Evolutionary conservation across 2,329 filamentous ascomycete genomes (phyloP), one percentile per base, ranked within the genome.

Genomic region (Macroventuria anomochaeta): DNA sequence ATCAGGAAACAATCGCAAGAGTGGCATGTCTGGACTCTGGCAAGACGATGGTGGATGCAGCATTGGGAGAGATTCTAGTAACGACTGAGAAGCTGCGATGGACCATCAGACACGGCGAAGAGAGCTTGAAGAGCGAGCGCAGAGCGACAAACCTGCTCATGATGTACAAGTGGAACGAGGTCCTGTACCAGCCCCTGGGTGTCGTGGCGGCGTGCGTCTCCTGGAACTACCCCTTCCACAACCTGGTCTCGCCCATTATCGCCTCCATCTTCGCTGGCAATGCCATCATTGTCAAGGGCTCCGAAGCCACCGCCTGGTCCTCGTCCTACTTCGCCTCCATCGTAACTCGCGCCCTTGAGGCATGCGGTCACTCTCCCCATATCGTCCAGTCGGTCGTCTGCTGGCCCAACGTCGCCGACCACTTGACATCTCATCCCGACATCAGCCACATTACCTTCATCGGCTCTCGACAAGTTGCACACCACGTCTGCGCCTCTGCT

Each of bases 171-270:
- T 86, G 85, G 73, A 97, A 97, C 71, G 88, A 87, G 58, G 92
- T 99, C 23, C 80, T 84, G 42, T 99, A 96, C 75, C 93, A 99
- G 76, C 93, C 95, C 12, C 80, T 97, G 17, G 95, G 95, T 13
- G 91, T 99, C 29, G 90, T 99, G 5, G 88, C 91, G 10, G 93
- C 95, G 15, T 88, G 93, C 46, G 91, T 99, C 36, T 95, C 90
- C 71, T 99, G 95, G 95, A 99, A 99, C 79, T 97, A 92, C 63
- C 75, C 72, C 5, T 96, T 97, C 76, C 95, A 99, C 79, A 99
- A 99, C 76, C 81, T 97, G 59, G 85, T 97, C 39, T 91, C 90
- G 0, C 95, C 93, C 12, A 84, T 97, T 62, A 96, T 97, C 71
- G 93, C 90, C 62, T 87, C 90, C 13, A 83, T 97, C 43, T 97